These are phyloP conservation scores for Cladosporium sp. DNA, from an alignment of 2,329 filamentous ascomycete species.

Conservation along the genomic window DNA sequence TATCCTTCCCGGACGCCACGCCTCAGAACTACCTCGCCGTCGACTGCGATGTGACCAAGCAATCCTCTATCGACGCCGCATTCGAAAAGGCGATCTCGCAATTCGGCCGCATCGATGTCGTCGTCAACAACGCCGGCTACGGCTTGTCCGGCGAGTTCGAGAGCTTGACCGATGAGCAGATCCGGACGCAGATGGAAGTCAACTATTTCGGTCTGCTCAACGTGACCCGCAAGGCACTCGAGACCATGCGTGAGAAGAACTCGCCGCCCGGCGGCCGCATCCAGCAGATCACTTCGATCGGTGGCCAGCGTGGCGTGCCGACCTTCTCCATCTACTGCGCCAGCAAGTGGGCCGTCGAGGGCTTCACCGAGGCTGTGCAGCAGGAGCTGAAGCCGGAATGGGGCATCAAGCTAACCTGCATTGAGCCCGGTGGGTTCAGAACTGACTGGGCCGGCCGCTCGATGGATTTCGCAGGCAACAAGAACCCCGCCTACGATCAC, in stretches of 20 bases:
- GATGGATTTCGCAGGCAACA: conserved; percentile 42
- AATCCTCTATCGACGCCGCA: conserved; percentile 39
- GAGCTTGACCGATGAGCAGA: conserved; percentile 43
- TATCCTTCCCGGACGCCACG: conserved; percentile 34
- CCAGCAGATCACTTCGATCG: conserved; percentile 51
- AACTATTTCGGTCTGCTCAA: conserved; percentile 55
- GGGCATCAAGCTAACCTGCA: conserved; percentile 41
- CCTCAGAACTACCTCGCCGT: conserved; percentile 45
- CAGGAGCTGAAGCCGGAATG: conserved; percentile 42
- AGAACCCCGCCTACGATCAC: conserved; percentile 43
- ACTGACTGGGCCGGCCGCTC: conserved; percentile 42
- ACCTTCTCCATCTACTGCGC: conserved; percentile 37
- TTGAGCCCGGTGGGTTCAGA: conserved; percentile 43
- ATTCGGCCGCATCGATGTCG: conserved; percentile 53
- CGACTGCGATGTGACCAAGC: conserved; percentile 48
- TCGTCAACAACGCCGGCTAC: conserved; percentile 58
- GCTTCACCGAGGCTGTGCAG: conserved; percentile 40
- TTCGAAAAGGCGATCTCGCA: conserved; percentile 41
- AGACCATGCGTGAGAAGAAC: conserved; percentile 41
- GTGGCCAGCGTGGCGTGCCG: conserved; percentile 39
- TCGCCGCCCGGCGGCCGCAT: conserved; percentile 46
- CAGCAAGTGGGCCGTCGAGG: conserved; percentile 44
- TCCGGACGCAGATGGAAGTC: conserved; percentile 50
- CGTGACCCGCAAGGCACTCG: conserved; percentile 43
- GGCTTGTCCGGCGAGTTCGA: conserved; percentile 50